phyloP scores from a whole-genome alignment of 306 rosid species.

The Abrus pulchellus region DNA sequence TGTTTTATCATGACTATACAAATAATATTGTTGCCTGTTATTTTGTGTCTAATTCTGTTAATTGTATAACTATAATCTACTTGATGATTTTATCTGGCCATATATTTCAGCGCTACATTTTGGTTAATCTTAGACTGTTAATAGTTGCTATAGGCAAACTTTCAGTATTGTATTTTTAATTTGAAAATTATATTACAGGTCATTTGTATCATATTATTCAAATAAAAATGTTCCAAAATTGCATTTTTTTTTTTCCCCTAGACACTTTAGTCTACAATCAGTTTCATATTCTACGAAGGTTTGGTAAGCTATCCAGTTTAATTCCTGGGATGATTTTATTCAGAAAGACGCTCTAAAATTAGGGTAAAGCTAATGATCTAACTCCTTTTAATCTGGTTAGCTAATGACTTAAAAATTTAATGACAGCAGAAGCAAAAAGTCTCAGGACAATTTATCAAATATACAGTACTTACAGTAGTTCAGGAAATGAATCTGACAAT shows the following conservation, averaged over 20 bases:
- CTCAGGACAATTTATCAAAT: constrained; percentile 7
- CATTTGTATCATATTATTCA: neutral
- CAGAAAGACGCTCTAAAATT: constrained; percentile 12
- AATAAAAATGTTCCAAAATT: constrained; percentile 6
- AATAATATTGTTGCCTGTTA: neutral
- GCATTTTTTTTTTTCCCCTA: neutral
- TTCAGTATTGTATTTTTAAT: constrained; percentile 10
- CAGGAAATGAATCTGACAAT: constrained; percentile 5
- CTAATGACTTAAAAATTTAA: constrained; percentile 12
- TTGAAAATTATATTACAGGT: constrained; percentile 9
- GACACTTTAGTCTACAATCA: neutral
- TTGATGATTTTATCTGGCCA: constrained; percentile 13
- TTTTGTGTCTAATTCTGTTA: constrained; percentile 12
- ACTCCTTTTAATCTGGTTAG: neutral
- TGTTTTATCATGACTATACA: constrained; percentile 15
- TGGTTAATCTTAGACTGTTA: constrained; percentile 18
- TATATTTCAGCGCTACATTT: neutral
- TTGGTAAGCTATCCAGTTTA: neutral
- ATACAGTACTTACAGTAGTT: constrained; percentile 1
- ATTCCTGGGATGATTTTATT: neutral
- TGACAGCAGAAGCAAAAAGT: neutral
- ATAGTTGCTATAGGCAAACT: constrained; percentile 15
- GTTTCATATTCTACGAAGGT: neutral
- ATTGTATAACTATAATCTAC: constrained; percentile 6
- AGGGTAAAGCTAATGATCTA: too few relatives aligned